phyloP scores from a whole-genome alignment of 2,329 filamentous ascomycete genomes.

The Tolypocladium amazonense region DNA sequence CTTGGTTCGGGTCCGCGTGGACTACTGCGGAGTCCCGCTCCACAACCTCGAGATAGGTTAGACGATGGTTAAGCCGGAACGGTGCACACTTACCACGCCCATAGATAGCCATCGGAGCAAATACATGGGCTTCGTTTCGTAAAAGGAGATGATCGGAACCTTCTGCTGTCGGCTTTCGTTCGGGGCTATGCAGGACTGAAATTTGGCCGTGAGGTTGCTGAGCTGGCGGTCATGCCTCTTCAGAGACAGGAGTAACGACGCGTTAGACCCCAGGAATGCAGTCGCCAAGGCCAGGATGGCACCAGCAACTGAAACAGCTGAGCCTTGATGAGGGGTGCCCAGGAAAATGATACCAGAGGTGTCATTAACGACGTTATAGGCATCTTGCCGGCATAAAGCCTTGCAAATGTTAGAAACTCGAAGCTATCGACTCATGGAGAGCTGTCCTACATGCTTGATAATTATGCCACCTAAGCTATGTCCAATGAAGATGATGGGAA shows the following conservation, averaged over 20 bases:
- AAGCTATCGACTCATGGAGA: neutral
- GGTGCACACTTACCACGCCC: constrained; percentile 5
- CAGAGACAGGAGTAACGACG: constrained; percentile 3
- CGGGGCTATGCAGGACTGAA: neutral
- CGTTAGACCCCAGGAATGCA: constrained; percentile 6
- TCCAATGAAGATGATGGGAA: constrained; percentile 11
- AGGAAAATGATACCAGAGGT: constrained; percentile 9
- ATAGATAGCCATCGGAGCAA: constrained; percentile 3
- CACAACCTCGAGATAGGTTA: constrained; percentile 2
- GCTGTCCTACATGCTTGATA: constrained; percentile 8
- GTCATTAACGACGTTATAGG: constrained; percentile 3
- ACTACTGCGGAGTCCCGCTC: constrained; percentile 3
- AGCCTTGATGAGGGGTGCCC: constrained; percentile 8
- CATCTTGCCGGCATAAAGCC: neutral
- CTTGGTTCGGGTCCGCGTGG: neutral
- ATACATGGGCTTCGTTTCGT: constrained; percentile 8
- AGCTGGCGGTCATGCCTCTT: constrained; percentile 2
- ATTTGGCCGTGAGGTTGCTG: neutral
- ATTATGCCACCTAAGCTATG: constrained; percentile 12
- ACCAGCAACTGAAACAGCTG: constrained; percentile 1
- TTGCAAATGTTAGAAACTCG: neutral
- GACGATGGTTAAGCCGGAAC: neutral
- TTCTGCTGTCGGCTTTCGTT: neutral
- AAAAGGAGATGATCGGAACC: constrained; percentile 6
- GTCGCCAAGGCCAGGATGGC: constrained; percentile 2